These are phyloP conservation scores for Neckera pumila DNA, from an alignment of 225 moss, liverwort and hornwort species.

Conservation along the genomic window DNA sequence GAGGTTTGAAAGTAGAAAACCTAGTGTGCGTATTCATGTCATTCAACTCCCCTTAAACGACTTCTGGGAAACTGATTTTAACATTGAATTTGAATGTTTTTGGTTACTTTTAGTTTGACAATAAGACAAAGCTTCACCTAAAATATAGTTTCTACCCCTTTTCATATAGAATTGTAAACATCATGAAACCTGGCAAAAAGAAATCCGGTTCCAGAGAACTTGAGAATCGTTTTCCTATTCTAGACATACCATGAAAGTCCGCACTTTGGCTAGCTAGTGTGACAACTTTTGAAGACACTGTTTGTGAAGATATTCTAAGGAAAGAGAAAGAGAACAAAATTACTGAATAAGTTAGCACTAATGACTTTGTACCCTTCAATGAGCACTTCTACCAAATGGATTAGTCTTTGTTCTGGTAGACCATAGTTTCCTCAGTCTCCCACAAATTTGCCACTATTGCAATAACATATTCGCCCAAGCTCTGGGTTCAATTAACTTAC, in stretches of 20 bases:
- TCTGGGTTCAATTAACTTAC: not conserved
- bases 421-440: not conserved
- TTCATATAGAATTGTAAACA: not conserved
- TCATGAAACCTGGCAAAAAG: rapidly evolving
- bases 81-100: not conserved
- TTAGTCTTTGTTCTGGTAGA: not conserved
- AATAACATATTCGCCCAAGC: not conserved
- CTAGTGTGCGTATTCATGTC: not conserved
- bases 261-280: not conserved
- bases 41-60: rapidly evolving
- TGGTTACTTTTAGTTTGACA: not conserved
- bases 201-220: rapidly evolving
- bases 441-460: not conserved
- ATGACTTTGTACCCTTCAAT: not conserved
- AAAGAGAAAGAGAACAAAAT: too few relatives aligned
- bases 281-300: not conserved
- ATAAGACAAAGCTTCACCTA: not conserved
- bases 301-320: too few relatives aligned
- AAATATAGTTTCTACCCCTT: not conserved
- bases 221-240: not conserved
- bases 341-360: too few relatives aligned
- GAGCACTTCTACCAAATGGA: not conserved
- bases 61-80: rapidly evolving
- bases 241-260: rapidly evolving
- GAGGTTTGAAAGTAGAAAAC: not conserved